phyloP scores from a whole-genome alignment of 2,329 filamentous ascomycete species.

The Drechslerella stenobrocha region DNA sequence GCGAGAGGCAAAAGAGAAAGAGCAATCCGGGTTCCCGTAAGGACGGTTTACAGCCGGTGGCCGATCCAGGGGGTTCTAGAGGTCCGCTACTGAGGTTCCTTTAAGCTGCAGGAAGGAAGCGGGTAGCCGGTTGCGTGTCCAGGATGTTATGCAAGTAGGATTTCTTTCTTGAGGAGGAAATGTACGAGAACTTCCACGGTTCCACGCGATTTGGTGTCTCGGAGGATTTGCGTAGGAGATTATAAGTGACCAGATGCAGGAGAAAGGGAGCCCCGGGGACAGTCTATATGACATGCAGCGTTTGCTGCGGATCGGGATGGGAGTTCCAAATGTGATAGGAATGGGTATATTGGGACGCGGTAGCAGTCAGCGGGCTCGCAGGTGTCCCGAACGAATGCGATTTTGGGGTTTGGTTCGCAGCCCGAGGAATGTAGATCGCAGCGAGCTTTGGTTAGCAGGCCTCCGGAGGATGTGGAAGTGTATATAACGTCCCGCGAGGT shows the following conservation, averaged over 20 bases:
- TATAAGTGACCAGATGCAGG: slow-evolving; percentile 14
- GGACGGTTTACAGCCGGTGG: slow-evolving; percentile 3
- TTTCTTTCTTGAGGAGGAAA: slow-evolving; percentile 10
- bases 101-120: slow-evolving; percentile 34
- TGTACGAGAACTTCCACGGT: slow-evolving; percentile 24
- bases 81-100: slow-evolving; percentile 10
- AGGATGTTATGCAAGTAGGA: slow-evolving; percentile 23
- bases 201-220: slow-evolving; percentile 24
- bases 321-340: slow-evolving; percentile 20
- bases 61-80: slow-evolving; percentile 18
- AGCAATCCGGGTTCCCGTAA: slow-evolving; percentile 40
- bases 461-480: slow-evolving; percentile 29
- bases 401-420: slow-evolving; percentile 23
- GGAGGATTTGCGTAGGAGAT: slow-evolving; percentile 45
- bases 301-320: slow-evolving; percentile 29
- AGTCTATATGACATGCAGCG: slow-evolving; percentile 17
- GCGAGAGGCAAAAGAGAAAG: slow-evolving; percentile 44
- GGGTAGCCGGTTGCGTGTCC: slow-evolving; percentile 42
- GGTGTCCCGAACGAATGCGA: slow-evolving; percentile 28
- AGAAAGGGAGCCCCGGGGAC: slow-evolving; percentile 13
- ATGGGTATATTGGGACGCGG: slow-evolving; percentile 21
- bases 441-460: slow-evolving; percentile 26
- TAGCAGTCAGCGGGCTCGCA: slow-evolving; percentile 9
- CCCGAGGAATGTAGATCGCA: slow-evolving; percentile 43
- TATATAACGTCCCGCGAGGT: slow-evolving; percentile 47